Conservation (phyloP, 2,329 filamentous ascomycete genomes). For the Colletotrichum gigasporum region DNA sequence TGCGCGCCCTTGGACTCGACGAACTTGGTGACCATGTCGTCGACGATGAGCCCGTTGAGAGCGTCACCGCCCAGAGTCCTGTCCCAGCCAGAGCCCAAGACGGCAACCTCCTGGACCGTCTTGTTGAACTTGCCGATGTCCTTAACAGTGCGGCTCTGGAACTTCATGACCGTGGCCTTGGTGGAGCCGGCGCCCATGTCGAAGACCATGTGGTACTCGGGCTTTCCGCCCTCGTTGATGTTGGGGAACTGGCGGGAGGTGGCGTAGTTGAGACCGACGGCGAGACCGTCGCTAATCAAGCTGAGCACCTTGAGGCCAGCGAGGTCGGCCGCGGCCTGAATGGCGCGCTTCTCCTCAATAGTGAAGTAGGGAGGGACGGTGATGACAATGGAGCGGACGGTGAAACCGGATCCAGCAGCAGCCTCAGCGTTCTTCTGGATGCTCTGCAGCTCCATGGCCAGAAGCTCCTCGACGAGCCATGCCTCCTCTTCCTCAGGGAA, state of each 20-base stretch:
- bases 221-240: conserved; percentile 81
- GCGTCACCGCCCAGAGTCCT: conserved; percentile 88
- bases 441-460: conserved; percentile 96
- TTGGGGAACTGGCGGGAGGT: conserved; percentile 90
- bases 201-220: conserved; percentile 92
- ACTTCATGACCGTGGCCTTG: conserved; percentile 87
- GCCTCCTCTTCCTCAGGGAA: conserved; percentile 70
- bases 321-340: conserved; percentile 85
- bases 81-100: conserved; percentile 89
- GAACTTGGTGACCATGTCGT: conserved; percentile 88
- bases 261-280: conserved; percentile 95
- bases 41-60: conserved; percentile 86
- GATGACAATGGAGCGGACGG: conserved; percentile 84
- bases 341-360: conserved; percentile 85
- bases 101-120: conserved; percentile 94
- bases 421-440: conserved; percentile 88
- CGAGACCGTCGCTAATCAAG: conserved; percentile 87
- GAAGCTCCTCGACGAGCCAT: conserved; percentile 87
- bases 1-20: conserved; percentile 74
- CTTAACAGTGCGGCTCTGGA: conserved; percentile 90
- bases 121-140: conserved; percentile 95
- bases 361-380: conserved; percentile 93
- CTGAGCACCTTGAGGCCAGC: conserved; percentile 88
- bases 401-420: conserved; percentile 78
- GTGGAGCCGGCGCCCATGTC: conserved; percentile 98